These are phyloP conservation scores for Scolecobasidium constrictum DNA, from an alignment of 2,329 filamentous ascomycete species.

Conservation along the genomic window DNA sequence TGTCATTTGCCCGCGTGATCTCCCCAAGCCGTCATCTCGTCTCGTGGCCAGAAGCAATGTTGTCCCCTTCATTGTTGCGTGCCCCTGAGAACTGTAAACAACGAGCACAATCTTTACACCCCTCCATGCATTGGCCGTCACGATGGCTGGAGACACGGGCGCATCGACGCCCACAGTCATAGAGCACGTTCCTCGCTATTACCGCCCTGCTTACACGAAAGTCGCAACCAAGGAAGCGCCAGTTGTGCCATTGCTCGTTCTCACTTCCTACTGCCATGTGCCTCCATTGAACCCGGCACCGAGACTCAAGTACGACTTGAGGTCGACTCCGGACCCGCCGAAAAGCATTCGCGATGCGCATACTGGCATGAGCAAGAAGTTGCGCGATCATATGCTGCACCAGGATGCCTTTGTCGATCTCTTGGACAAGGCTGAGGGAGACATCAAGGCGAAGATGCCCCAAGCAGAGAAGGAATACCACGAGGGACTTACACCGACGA, in stretches of 20 bases:
- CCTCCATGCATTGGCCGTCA: neutral
- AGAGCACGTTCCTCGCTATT: neutral
- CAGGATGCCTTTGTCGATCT: constrained; percentile 11
- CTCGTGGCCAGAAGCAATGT: no score
- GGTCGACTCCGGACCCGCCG: constrained; percentile 14
- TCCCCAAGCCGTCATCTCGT: neutral
- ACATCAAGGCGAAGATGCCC: constrained; percentile 10
- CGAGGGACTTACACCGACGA: constrained; percentile 2
- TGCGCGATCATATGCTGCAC: constrained; percentile 14
- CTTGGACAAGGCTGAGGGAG: constrained; percentile 11
- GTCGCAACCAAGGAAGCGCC: neutral
- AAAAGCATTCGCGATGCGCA: constrained; percentile 12
- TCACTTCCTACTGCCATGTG: constrained; percentile 13
- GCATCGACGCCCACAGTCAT: neutral
- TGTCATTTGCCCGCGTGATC: no score
- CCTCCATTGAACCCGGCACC: constrained; percentile 14
- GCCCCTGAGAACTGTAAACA: neutral
- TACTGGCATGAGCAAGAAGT: constrained; percentile 14
- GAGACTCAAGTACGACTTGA: constrained; percentile 15
- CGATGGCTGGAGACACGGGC: neutral
- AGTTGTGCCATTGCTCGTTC: constrained; percentile 12
- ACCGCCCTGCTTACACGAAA: neutral
- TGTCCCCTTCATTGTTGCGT: neutral
- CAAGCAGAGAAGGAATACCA: neutral
- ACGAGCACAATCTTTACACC: neutral